These are phyloP conservation scores for Dunaliella primolecta DNA, from an alignment of 139 green algal genomes.

Conservation along the genomic window DNA sequence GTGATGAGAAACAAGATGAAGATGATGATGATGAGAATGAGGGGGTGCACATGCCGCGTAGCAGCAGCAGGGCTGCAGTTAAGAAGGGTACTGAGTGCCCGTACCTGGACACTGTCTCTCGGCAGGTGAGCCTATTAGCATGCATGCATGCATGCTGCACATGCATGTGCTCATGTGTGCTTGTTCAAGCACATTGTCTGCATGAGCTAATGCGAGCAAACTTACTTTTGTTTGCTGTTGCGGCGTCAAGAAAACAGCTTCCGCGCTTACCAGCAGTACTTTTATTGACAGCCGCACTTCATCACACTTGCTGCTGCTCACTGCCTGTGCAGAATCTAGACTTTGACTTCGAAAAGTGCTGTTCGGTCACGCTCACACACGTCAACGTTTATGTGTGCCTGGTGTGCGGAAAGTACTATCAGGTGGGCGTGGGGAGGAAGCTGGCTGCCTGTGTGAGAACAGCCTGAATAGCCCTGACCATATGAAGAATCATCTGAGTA, in stretches of 20 bases:
- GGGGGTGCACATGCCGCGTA: conserved; percentile 35
- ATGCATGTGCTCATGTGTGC: too few species aligned
- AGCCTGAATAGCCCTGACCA: too few species aligned
- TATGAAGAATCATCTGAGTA: too few species aligned
- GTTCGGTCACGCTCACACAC: conserved; percentile 83
- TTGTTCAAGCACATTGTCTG: too few species aligned
- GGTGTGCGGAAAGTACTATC: conserved; percentile 98
- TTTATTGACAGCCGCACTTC: too few species aligned
- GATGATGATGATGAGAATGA: conserved; percentile 25
- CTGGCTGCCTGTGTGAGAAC: too few species aligned
- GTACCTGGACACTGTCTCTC: conserved; percentile 95
- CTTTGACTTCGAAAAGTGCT: conserved; percentile 99
- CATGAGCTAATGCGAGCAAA: too few species aligned
- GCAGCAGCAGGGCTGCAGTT: conserved; percentile 42
- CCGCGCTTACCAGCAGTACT: too few species aligned
- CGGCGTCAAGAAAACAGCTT: too few species aligned
- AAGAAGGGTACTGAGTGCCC: conserved; percentile 82
- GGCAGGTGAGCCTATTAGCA: conserved; percentile 48
- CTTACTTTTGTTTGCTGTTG: too few species aligned
- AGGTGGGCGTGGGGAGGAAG: conserved; percentile 44
- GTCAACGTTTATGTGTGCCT: conserved; percentile 98
- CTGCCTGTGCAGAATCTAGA: conserved; percentile 82
- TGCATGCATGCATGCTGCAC: background rate
- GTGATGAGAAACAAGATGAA: background rate
- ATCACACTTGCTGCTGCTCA: too few species aligned